Base-by-base conservation (phyloP, 495 filamentous ascomycete genomes). In the Extremus antarcticus region DNA sequence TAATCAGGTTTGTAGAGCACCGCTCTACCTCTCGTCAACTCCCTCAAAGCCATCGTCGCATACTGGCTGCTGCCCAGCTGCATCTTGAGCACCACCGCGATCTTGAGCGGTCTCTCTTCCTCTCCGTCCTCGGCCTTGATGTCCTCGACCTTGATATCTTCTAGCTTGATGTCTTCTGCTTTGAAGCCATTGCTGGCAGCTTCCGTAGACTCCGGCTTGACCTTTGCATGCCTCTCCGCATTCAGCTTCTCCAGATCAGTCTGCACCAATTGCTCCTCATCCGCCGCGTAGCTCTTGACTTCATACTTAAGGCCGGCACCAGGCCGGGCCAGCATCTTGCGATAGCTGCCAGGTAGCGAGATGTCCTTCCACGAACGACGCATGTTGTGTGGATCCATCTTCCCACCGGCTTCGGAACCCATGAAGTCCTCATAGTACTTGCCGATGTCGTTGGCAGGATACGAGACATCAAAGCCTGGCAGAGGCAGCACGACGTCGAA, bases 401-500 rank as follows among this genome's bases (percentile, higher is more conserved):
- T 74, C 10, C 90, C 90, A 46, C 89, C 89, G 45, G 78, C 78
- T 47, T 83, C 76, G 51, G 76, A 84, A 15, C 65, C 77, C 94
- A 98, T 97, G 68, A 95, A 92, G 9, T 75, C 70, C 53, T 73
- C 75, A 68, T 97, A 98, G 65, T 83, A 90, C 10, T 81, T 78
- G 15, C 81, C 83, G 61, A 96, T 79, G n/a, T 78, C 78, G 62
- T 96, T 95, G 1, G 72, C 65, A 1, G 92, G 92, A 64, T 97
- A 98, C 8, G 84, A 66, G 25, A 96, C 78, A 60, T 95, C 90
- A 69, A 79, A 97, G 25, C 92, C 92, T 3, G 94, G 91, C 13
- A 84, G 82, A n/a, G 92, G 90, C 2, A 98, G 76, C n/a, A 98
- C 91, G 52, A 98, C 65, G 63, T 98, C 92, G 62, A 85, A 90